Conservation (phyloP, 2,329 filamentous ascomycete species). For the Balansia obtecta region DNA sequence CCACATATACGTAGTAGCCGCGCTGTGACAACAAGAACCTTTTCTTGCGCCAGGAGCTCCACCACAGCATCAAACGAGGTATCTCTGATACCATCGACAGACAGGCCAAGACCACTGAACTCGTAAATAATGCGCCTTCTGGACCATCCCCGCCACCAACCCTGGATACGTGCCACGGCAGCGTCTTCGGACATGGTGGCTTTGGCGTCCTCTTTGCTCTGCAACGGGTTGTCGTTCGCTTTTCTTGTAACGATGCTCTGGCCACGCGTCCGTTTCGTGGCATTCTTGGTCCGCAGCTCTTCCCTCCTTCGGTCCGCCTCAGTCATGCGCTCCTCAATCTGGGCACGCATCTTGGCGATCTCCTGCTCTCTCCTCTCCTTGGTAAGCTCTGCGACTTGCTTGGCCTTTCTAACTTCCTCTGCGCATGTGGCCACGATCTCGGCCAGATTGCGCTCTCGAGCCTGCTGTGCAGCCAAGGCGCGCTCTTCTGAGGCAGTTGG, state of each 20-base stretch:
- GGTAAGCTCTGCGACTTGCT: constrained; percentile 70
- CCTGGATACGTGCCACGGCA: constrained; percentile 55
- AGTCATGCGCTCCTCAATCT: constrained; percentile 70
- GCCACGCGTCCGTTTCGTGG: constrained; percentile 38
- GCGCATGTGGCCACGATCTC: constrained; percentile 73
- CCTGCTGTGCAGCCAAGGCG: constrained; percentile 64
- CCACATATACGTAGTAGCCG: constrained; percentile 58
- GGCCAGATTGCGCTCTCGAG: constrained; percentile 67
- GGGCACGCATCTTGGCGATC: constrained; percentile 52
- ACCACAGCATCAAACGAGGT: constrained; percentile 66
- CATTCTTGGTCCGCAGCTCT: constrained; percentile 45
- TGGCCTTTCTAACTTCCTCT: constrained; percentile 71
- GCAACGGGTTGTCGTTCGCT: constrained; percentile 33
- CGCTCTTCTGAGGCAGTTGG: constrained; percentile 60
- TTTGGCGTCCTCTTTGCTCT: constrained; percentile 34
- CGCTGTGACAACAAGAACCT: constrained; percentile 52
- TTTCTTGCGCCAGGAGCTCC: constrained; percentile 51
- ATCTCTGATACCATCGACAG: constrained; percentile 56
- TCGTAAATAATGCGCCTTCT: constrained; percentile 49
- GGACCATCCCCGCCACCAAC: constrained; percentile 51
- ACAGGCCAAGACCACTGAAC: constrained; percentile 55
- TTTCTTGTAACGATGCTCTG: constrained; percentile 40
- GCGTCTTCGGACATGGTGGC: constrained; percentile 41
- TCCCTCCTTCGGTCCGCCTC: constrained; percentile 63
- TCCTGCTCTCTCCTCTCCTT: constrained; percentile 71